Evolutionary conservation across 345 rosid genomes (phyloP).

Genomic region (Linum tenue): DNA sequence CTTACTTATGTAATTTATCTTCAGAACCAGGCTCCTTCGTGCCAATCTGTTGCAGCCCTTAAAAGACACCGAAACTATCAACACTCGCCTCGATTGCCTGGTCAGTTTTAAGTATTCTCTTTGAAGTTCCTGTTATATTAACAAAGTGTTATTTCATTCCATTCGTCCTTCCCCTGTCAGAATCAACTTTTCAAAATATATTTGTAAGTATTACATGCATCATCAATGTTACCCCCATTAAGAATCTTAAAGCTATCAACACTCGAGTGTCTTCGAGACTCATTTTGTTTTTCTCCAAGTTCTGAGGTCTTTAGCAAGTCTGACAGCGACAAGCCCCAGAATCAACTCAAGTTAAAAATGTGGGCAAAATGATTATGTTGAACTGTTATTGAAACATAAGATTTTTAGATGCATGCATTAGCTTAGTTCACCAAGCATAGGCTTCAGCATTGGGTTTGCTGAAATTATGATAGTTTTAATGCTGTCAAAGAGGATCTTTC

Average conservation of each 20-base stretch:
- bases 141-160: background rate
- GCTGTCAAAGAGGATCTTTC: background rate
- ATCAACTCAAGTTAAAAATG: background rate
- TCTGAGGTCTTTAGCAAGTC: background rate
- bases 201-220: background rate
- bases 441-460: background rate
- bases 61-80: constrained; percentile 88
- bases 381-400: background rate
- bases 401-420: background rate
- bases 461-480: background rate
- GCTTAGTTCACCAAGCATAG: background rate
- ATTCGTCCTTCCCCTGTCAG: constrained; percentile 1
- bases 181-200: background rate
- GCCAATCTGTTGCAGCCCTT: constrained; percentile 96
- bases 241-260: background rate
- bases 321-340: background rate
- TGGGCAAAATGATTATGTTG: background rate
- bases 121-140: constrained; percentile 9
- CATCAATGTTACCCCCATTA: background rate
- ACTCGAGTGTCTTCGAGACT: background rate
- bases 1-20: constrained; percentile 17
- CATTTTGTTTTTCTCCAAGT: background rate
- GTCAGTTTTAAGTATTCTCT: constrained; percentile 36
- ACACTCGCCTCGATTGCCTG: constrained; percentile 88
- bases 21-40: constrained; percentile 93